Percentiles rank a stretch among this genome's conserved stretches.
These are phyloP conservation scores for Paecilomyces dactylethromorphus DNA, from an alignment of 2,329 filamentous ascomycete genomes.

Conservation along the genomic window DNA sequence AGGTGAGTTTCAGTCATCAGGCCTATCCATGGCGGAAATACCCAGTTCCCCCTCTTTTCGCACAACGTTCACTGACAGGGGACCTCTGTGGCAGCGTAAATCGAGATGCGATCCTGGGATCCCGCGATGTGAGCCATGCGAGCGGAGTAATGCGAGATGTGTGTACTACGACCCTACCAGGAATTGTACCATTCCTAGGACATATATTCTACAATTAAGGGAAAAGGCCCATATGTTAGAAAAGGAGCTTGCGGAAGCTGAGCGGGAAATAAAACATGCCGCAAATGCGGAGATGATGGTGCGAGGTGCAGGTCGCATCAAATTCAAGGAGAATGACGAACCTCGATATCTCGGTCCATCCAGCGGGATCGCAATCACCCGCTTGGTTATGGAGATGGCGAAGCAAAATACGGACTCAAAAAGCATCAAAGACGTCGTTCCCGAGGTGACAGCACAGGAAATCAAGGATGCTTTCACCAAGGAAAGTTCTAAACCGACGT, in stretches of 20 bases:
- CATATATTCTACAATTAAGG: constrained; percentile 88
- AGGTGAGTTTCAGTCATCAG: constrained; percentile 29
- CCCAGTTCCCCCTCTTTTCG: background rate
- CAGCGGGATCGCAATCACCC: constrained; percentile 91
- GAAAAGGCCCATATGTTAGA: constrained; percentile 78
- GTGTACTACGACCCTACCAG: constrained; percentile 93
- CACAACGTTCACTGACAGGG: constrained; percentile 1
- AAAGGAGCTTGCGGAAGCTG: constrained; percentile 70
- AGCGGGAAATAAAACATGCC: constrained; percentile 66
- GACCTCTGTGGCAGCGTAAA: constrained; percentile 61
- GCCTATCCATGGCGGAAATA: background rate
- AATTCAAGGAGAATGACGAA: constrained; percentile 78
- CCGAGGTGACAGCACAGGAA: constrained; percentile 61
- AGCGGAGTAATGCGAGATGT: constrained; percentile 83
- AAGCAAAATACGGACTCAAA: constrained; percentile 88
- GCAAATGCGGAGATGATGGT: constrained; percentile 77
- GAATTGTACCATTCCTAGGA: constrained; percentile 76
- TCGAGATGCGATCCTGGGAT: constrained; percentile 91
- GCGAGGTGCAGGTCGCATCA: constrained; percentile 77
- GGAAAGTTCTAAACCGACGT: constrained; percentile 60
- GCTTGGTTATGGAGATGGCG: constrained; percentile 91
- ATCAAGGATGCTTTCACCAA: constrained; percentile 62
- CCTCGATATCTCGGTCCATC: constrained; percentile 87
- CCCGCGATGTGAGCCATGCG: constrained; percentile 85
- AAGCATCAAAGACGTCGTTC: constrained; percentile 86